These are phyloP conservation scores for Aurantiochytrium sp. DNA, from an alignment of 108 stramenopile genomes.

Conservation along the genomic window DNA sequence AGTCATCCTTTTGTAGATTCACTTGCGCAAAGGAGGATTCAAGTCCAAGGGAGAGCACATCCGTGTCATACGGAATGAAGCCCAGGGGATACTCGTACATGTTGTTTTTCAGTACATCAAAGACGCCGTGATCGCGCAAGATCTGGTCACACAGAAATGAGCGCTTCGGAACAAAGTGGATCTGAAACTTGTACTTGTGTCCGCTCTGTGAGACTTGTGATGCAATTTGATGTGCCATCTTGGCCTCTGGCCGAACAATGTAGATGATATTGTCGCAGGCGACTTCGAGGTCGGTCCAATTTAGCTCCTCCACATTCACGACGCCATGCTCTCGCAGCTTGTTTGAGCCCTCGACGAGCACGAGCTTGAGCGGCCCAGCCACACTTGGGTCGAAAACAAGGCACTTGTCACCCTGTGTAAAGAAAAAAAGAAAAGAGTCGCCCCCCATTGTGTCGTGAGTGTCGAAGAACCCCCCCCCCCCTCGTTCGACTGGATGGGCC, in stretches of 20 bases:
- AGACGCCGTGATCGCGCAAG: neutral
- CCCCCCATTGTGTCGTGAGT: neutral
- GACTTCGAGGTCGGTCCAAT: slow-evolving; percentile 11
- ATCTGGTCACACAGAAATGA: slow-evolving; percentile 6
- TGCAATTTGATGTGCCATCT: neutral
- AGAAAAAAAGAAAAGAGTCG: neutral
- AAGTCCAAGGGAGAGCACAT: neutral
- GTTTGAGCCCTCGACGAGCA: neutral
- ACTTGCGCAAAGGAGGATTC: slow-evolving; percentile 11
- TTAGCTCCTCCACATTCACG: slow-evolving; percentile 7
- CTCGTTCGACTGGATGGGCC: too few species aligned
- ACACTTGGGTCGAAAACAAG: neutral
- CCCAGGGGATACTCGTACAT: neutral
- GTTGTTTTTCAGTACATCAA: neutral
- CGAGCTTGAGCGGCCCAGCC: slow-evolving; percentile 13
- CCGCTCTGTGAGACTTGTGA: neutral
- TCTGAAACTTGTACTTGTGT: neutral
- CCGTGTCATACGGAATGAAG: slow-evolving; percentile 6
- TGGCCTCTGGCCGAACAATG: neutral
- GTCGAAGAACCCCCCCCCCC: neutral
- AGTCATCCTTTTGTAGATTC: neutral
- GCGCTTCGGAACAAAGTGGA: neutral
- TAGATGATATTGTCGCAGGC: neutral
- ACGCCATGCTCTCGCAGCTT: neutral
- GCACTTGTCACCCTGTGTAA: neutral